Base-by-base conservation (phyloP, 2,329 filamentous ascomycete species). In the Escovopsis sp. region DNA sequence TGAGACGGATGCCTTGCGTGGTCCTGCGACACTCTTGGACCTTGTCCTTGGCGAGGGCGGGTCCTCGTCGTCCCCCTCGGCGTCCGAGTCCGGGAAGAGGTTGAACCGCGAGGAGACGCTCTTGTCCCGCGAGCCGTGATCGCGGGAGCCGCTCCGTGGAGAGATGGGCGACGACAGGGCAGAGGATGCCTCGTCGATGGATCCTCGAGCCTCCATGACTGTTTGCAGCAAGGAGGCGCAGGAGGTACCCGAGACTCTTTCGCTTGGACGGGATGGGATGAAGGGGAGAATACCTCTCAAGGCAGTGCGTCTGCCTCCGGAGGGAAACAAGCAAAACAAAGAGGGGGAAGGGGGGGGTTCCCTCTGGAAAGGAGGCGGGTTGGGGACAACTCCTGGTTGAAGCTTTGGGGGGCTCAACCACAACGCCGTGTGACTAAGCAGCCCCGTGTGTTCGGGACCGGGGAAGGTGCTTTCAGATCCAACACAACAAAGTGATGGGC, bases 91-190 rank as follows among this genome's bases (percentile, higher is more conserved):
- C 30, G 41, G 41, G 39, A 47, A 56, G 26, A 55, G 46, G 23
- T 56, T 48, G 36, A 58, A 54, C 3, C 43, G 46, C 28, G 53
- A 49, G 16, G 54, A 55, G 9, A 56, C 43, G 43, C 54, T 58
- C 34, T 56, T 58, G 21, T 54, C 55, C 5, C 54, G 48, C 16
- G 57, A 46, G 23, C 35, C 46, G 36, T 49, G 54, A 36, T 52
- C 56, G 29, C 52, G 50, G 4, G 57, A 58, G 8, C 43, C 46
- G 15, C 46, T 46, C 37, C 40, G 41, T 37, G 43, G 39, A 33
- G 35, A 23, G 21, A 23, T 23, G 21, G 21, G 21, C 21, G 21
- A 23, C 21, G 21, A 23, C 2, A 23, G 21, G 21, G 21, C 21
- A 23, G 21, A 23, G 21, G 21, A 5, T 23, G 21, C 21, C 21